Evolutionary conservation across 1,284 basidiomycete genomes (phyloP).

Genomic region (Ceratobasidium sp.): DNA sequence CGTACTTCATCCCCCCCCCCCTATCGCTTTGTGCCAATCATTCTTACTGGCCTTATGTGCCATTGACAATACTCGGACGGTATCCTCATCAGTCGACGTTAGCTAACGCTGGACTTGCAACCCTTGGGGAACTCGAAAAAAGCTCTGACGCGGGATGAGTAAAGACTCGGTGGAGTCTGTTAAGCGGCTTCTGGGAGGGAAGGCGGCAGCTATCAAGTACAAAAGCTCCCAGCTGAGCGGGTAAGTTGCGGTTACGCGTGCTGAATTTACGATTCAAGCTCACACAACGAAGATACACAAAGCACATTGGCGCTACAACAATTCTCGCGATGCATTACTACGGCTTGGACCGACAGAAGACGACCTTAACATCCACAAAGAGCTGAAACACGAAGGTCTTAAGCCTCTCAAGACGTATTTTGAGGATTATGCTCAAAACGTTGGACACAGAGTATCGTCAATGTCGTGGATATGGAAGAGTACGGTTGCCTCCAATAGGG

Average conservation of each 20-base stretch:
- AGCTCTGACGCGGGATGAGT: neutral
- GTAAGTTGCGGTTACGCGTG: neutral
- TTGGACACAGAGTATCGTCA: neutral
- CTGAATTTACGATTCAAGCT: neutral
- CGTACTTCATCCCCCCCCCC: too few relatives aligned
- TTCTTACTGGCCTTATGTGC: too few relatives aligned
- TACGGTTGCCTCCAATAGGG: neutral
- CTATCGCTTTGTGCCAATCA: too few relatives aligned
- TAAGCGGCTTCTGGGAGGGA: neutral
- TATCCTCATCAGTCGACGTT: too few relatives aligned
- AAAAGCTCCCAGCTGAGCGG: neutral
- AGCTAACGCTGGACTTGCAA: neutral
- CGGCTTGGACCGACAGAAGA: neutral
- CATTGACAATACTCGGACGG: too few relatives aligned
- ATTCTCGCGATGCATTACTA: constrained; percentile 2
- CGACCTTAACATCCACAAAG: neutral
- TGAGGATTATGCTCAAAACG: neutral
- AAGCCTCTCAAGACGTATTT: neutral
- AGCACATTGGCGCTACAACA: neutral
- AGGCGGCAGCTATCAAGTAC: neutral
- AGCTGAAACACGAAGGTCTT: neutral
- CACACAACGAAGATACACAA: neutral
- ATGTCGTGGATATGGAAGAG: constrained; percentile 25
- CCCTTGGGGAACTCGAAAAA: neutral
- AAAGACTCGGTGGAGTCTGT: constrained; percentile 1